Evolutionary conservation across 108 stramenopile species (phyloP).

Genomic region (Fragilaria radians): DNA sequence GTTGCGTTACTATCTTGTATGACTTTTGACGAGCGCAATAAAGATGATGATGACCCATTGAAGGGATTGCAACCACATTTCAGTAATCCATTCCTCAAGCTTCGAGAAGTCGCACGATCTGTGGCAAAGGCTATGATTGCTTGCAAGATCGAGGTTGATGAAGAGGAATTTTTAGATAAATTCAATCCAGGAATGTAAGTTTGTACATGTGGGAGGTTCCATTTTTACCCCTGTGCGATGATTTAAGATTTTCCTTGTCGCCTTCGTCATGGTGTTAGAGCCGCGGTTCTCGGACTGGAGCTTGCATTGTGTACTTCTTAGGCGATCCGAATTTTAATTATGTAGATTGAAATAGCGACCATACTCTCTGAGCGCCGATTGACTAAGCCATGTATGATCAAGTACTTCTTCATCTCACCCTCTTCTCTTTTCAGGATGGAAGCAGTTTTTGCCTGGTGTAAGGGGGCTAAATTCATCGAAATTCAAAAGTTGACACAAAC

Average conservation of each 20-base stretch:
- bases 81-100: constrained; percentile 67
- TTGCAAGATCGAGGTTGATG: constrained; percentile 86
- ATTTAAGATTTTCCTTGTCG: constrained; percentile 43
- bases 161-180: constrained; percentile 80
- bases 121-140: constrained; percentile 83
- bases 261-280: constrained; percentile 43
- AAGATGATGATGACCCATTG: constrained; percentile 75
- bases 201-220: constrained; percentile 1
- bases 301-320: constrained; percentile 28
- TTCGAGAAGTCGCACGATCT: constrained; percentile 74
- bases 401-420: no score
- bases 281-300: constrained; percentile 51
- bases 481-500: constrained; percentile 92
- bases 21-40: constrained; percentile 80
- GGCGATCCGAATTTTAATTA: constrained; percentile 27
- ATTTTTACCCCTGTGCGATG: constrained; percentile 19
- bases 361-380: constrained; percentile 73
- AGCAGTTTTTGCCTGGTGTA: constrained; percentile 95
- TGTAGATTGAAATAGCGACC: constrained; percentile 75
- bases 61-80: constrained; percentile 68
- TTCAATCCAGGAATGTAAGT: constrained; percentile 92
- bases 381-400: background rate
- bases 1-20: constrained; percentile 91
- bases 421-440: constrained; percentile 80
- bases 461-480: constrained; percentile 95